Evolutionary conservation across 1,284 basidiomycete species (phyloP), one percentile per base, ranked within the genome.

Genomic region (Ustilago tritici): DNA sequence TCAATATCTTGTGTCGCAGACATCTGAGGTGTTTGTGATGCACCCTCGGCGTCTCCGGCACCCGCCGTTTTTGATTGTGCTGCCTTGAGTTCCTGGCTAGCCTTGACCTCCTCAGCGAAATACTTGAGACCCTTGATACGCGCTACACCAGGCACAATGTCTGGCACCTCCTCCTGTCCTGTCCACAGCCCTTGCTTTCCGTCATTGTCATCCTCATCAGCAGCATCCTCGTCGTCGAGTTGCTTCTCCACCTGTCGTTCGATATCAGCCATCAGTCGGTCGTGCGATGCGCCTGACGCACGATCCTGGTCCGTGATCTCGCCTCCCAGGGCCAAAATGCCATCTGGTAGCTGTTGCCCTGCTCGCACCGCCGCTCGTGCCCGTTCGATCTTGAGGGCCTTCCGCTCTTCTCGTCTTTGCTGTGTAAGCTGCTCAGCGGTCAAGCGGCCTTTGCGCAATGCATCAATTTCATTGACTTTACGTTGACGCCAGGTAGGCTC

Each of bases 401-500:
- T 81, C 35, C 84, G 62, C 56, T 85, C 84, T 40, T 81, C 79
- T 50, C 84, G 71, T 3, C 84, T 62, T 23, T 65, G 69, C 54
- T 82, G 82, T 9, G 84, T 86, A 43, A 86, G 71, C 62, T 86
- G 84, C 61, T 86, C 84, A 0, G 84, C 79, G 2, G 84, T 86
- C 56, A 82, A 66, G 31, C 76, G 63, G 17, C 80, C 82, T 57
- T 78, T 80, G 82, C 93, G 93, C 47, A 82, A 55, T 6, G 74
- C 80, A 53, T 74, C 68, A 23, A 86, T 86, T 79, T 78, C 81
- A 41, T 76, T 86, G 68, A 86, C 86, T 79, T 76, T 85, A 65
- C 60, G 87, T 81, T 61, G 86, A 76, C 66, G 56, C 97, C 96
- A 99, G 56, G 91, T 95, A 1, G 96, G 96, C 86, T 99, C 97